These are phyloP conservation scores for Apiotrichum laibachii DNA, from an alignment of 1,284 basidiomycete species.

Conservation along the genomic window DNA sequence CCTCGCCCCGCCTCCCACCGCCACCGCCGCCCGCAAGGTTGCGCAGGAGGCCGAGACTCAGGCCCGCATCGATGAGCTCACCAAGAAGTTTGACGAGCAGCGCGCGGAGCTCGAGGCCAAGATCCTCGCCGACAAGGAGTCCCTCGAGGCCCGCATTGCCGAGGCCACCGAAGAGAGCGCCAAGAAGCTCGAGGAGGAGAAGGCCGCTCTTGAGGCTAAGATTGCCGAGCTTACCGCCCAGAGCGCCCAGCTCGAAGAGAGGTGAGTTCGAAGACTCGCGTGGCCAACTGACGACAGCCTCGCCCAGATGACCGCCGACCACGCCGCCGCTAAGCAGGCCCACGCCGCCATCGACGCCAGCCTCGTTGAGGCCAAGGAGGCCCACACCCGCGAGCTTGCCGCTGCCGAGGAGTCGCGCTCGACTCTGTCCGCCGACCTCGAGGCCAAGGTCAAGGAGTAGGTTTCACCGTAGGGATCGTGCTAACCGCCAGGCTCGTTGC, in stretches of 20 bases:
- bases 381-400: conserved; percentile 12
- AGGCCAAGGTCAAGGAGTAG: conserved; percentile 20
- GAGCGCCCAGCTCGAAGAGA: conserved; percentile 26
- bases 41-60: conserved; percentile 17
- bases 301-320: conserved; percentile 13
- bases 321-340: conserved; percentile 8
- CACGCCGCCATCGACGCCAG: conserved; percentile 11
- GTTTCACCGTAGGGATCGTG: background rate
- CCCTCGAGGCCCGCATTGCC: conserved; percentile 11
- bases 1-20: conserved; percentile 5
- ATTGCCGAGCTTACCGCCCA: conserved; percentile 21
- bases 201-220: conserved; percentile 24
- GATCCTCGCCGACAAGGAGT: conserved; percentile 11
- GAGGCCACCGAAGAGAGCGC: conserved; percentile 9
- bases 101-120: conserved; percentile 28
- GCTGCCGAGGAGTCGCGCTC: conserved; percentile 8
- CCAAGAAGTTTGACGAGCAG: conserved; percentile 23
- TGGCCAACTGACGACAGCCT: conserved; percentile 5
- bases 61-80: conserved; percentile 15
- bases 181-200: conserved; percentile 20
- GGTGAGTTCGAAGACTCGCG: conserved; percentile 21
- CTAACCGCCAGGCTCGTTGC: conserved; percentile 14
- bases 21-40: conserved; percentile 7
- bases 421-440: conserved; percentile 7
- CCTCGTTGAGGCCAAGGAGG: conserved; percentile 15